These are phyloP conservation scores for Hypomontagnella monticulosa DNA, from an alignment of 495 filamentous ascomycete genomes.

Conservation along the genomic window DNA sequence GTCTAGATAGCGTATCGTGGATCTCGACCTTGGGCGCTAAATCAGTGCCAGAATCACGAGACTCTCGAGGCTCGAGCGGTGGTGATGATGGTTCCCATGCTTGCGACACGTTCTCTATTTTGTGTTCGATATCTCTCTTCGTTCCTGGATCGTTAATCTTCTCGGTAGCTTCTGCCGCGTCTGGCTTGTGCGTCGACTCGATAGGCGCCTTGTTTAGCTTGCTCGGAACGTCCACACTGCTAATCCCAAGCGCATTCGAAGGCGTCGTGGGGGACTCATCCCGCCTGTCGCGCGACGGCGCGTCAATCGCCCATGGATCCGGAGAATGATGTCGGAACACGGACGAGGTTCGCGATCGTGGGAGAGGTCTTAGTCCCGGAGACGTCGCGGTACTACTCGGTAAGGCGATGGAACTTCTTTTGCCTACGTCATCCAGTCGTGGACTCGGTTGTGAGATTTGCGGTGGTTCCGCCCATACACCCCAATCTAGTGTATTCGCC, in stretches of 20 bases:
- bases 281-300: slow-evolving; percentile 34
- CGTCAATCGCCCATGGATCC: slow-evolving; percentile 60
- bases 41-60: slow-evolving; percentile 7
- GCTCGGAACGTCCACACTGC: background rate
- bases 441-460: slow-evolving; percentile 48
- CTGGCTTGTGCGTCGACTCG: background rate
- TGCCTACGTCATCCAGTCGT: slow-evolving; percentile 42
- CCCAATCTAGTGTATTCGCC: slow-evolving; percentile 49
- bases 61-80: background rate
- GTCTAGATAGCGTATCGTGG: slow-evolving; percentile 45
- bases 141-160: background rate
- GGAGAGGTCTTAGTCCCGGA: slow-evolving; percentile 36
- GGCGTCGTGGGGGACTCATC: background rate
- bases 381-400: slow-evolving; percentile 50
- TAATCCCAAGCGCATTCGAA: slow-evolving; percentile 7
- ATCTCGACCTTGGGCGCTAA: slow-evolving; percentile 20
- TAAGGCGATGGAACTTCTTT: slow-evolving; percentile 52
- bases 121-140: background rate
- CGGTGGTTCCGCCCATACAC: slow-evolving; percentile 47
- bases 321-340: slow-evolving; percentile 58
- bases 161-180: background rate
- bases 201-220: background rate
- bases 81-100: slow-evolving; percentile 2
- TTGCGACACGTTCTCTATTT: background rate
- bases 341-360: slow-evolving; percentile 48